Conservation (phyloP, 768 basidiomycete species). For the Russula sp. region DNA sequence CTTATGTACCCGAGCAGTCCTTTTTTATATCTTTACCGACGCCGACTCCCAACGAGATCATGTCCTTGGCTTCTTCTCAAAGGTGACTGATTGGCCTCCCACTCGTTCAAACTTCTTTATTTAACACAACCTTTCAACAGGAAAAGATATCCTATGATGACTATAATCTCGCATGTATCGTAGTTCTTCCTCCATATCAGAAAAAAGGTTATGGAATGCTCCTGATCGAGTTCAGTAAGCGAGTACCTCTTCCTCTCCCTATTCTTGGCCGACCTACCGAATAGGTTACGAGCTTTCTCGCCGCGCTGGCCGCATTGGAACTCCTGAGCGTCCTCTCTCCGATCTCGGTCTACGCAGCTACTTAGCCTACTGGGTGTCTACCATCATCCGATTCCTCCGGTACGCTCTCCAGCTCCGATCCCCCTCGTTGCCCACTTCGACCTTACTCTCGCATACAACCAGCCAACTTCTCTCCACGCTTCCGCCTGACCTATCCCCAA, state of each 20-base stretch:
- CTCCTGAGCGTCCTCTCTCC: constrained; percentile 92
- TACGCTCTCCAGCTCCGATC: constrained; percentile 26
- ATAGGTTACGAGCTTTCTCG: constrained; percentile 90
- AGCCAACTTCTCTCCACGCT: constrained; percentile 56
- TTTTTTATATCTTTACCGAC: constrained; percentile 91
- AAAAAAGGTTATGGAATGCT: constrained; percentile 87
- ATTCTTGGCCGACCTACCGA: background rate
- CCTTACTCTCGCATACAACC: background rate
- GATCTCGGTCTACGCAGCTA: constrained; percentile 90
- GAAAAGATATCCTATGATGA: constrained; percentile 96
- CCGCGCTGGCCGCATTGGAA: constrained; percentile 70
- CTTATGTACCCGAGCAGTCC: constrained; percentile 39
- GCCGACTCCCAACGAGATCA: constrained; percentile 71
- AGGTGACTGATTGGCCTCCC: constrained; percentile 33
- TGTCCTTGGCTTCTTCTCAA: constrained; percentile 71
- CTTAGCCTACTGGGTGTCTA: constrained; percentile 80
- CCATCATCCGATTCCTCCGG: constrained; percentile 79
- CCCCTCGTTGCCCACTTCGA: background rate
- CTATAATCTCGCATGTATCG: constrained; percentile 95
- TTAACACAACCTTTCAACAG: constrained; percentile 30
- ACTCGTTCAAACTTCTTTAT: background rate
- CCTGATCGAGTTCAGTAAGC: constrained; percentile 95
- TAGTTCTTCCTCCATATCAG: constrained; percentile 91
- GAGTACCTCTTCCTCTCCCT: background rate
- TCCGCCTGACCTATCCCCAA: constrained; percentile 42